Base-by-base conservation (phyloP, 1,139 yeast genomes). In the Scheffersomyces segobiensis region DNA sequence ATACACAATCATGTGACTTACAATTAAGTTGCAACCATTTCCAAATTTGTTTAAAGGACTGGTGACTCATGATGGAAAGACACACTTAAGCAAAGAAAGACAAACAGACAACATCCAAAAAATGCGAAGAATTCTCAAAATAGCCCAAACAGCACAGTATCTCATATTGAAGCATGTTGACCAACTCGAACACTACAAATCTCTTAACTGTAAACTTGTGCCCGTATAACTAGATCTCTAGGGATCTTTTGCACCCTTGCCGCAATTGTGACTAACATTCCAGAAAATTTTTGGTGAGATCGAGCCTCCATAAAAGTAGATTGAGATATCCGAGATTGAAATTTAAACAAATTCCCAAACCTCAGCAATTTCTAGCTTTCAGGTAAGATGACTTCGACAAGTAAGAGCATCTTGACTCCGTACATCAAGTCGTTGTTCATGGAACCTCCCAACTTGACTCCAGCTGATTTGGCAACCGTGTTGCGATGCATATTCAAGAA, bases 391-490 rank as follows among this genome's bases (percentile, higher is more conserved):
- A 48, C 50, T 21, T 48, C 50, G 10, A 26, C 59, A 53, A 66
- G 59, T 55, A 65, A 69, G 58, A 70, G 81, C 69, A 71, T 75
- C 8, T 72, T 87, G 48, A 84, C 89, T 5, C 91, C 91, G 6
- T 88, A 82, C 72, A 82, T 89, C 65, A 87, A 87, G 71, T 81
- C 86, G 56, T 78, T 91, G 56, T 70, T 89, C 52, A 71, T 75
- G 52, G 82, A 80, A 52, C 91, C 93, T 0, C 87, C 87, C 18
- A 77, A 80, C 54, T 77, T 91, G 58, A 79, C 86, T 1, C 85
- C 91, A 0, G 73, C 72, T 10, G 96, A 90, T 61, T 78, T 91
- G 56, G 74, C 85, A 5, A 74, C 75, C 2, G 95, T 89, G 0
- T 78, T 91, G 57, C 81, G 84, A 56, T 73, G 82, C 46, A 85